Percentiles rank a stretch among this genome's conserved stretches.
phyloP scores from a whole-genome alignment of 495 filamentous ascomycete species.

The Neurospora sp. region DNA sequence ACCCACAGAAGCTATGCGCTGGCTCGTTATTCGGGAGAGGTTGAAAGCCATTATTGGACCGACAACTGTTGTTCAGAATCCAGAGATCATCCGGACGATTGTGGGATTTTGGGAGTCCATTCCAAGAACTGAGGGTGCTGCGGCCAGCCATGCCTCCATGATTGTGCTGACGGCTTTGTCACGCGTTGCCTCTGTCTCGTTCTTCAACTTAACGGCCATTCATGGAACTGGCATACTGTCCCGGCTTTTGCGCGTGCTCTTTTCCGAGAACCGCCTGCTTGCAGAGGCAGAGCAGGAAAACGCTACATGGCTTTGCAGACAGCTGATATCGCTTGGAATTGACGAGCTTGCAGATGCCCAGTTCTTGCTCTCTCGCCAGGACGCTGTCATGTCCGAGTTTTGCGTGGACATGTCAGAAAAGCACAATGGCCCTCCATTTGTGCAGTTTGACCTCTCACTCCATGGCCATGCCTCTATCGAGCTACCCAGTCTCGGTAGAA shows the following conservation, averaged over 20 bases:
- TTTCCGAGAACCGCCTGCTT: constrained; percentile 37
- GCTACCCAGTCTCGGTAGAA: constrained; percentile 65
- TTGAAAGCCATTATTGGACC: constrained; percentile 41
- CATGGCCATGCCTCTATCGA: constrained; percentile 86
- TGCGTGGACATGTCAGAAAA: constrained; percentile 60
- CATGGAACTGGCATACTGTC: constrained; percentile 70
- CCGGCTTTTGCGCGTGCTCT: constrained; percentile 57
- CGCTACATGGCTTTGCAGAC: constrained; percentile 48
- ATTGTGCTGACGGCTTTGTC: constrained; percentile 47
- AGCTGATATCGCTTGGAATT: constrained; percentile 58
- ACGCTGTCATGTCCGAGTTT: constrained; percentile 55
- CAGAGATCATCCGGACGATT: constrained; percentile 54
- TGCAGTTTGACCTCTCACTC: constrained; percentile 87
- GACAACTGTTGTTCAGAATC: constrained; percentile 47
- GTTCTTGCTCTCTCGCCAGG: constrained; percentile 56
- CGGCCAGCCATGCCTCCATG: constrained; percentile 43
- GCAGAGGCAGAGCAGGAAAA: constrained; percentile 43
- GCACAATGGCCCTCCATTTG: constrained; percentile 66
- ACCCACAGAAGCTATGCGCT: not conserved
- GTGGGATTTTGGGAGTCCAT: constrained; percentile 57
- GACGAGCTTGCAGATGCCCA: constrained; percentile 69
- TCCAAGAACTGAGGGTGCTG: constrained; percentile 29
- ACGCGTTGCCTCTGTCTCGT: constrained; percentile 47
- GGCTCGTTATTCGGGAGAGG: constrained; percentile 23
- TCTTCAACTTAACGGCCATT: constrained; percentile 63